phyloP scores from a whole-genome alignment of 2,329 filamentous ascomycete genomes.

The Rhinocladiella similis region DNA sequence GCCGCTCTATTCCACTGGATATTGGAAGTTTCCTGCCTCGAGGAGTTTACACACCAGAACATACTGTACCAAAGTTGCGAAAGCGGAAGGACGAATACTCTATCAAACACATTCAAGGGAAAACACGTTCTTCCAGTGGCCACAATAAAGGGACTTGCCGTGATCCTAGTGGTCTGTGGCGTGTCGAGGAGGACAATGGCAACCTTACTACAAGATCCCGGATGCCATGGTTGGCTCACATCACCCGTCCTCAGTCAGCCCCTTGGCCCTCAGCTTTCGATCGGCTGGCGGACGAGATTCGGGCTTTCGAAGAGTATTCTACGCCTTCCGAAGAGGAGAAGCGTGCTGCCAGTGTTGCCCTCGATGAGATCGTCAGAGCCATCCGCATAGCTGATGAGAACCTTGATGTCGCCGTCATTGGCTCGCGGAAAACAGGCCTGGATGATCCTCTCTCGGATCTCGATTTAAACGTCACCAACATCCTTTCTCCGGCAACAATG shows the following conservation, averaged over 20 bases:
- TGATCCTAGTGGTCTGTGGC: conserved; percentile 20
- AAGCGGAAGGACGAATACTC: not conserved
- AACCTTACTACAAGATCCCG: conserved; percentile 3
- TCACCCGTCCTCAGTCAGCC: not conserved
- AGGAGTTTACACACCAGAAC: not conserved
- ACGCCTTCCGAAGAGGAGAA: conserved; percentile 46
- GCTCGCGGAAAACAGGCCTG: conserved; percentile 55
- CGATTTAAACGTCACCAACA: conserved; percentile 43
- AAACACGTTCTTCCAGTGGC: not conserved
- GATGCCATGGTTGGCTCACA: conserved; percentile 18
- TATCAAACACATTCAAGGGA: not conserved
- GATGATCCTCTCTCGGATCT: conserved; percentile 56
- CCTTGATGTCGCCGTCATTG: conserved; percentile 46
- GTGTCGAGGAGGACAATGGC: conserved; percentile 5
- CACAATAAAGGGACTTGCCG: conserved; percentile 15
- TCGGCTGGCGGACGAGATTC: conserved; percentile 48
- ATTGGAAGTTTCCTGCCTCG: not conserved
- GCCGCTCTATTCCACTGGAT: not conserved
- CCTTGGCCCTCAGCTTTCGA: conserved; percentile 10
- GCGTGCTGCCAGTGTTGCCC: conserved; percentile 31
- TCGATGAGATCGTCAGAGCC: conserved; percentile 32
- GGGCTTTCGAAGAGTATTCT: conserved; percentile 46
- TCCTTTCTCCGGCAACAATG: conserved; percentile 6
- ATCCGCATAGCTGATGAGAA: conserved; percentile 33
- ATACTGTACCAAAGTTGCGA: not conserved